Percentiles rank a stretch among this genome's conserved stretches.
Evolutionary conservation across 345 rosid genomes (phyloP).

Genomic region (Alliaria petiolata): DNA sequence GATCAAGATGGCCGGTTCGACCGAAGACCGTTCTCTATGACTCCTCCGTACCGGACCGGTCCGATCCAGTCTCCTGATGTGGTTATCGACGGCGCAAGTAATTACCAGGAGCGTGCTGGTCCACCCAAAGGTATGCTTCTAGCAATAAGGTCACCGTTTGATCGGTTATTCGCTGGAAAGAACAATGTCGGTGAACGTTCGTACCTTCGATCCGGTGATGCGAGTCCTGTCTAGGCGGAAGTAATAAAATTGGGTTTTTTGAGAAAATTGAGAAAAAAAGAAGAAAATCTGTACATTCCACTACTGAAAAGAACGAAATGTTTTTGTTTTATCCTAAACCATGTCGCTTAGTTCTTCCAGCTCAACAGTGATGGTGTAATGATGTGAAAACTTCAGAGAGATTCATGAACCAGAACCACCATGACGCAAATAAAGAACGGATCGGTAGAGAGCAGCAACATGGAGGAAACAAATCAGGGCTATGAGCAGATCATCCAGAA

Average conservation of each 20-base stretch:
- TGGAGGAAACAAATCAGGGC: conserved; percentile 62
- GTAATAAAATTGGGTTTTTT: neutral
- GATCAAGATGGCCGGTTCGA: conserved; percentile 34
- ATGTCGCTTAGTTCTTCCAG: neutral
- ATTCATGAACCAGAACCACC: conserved; percentile 62
- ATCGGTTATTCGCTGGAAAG: conserved; percentile 29
- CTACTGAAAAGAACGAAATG: no score
- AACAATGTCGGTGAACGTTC: conserved; percentile 46
- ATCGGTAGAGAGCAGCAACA: conserved; percentile 75
- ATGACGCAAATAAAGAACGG: conserved; percentile 68
- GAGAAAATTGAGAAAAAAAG: neutral
- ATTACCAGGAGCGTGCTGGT: conserved; percentile 29
- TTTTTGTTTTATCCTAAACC: no score
- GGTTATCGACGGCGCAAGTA: neutral
- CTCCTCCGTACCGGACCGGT: conserved; percentile 45
- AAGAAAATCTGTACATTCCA: neutral
- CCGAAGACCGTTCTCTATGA: conserved; percentile 35
- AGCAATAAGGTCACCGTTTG: conserved; percentile 38
- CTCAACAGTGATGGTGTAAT: neutral
- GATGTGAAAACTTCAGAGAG: conserved; percentile 10
- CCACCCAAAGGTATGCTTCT: conserved; percentile 35
- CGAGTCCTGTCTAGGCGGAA: conserved; percentile 27
- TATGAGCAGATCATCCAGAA: conserved; percentile 68
- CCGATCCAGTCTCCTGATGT: conserved; percentile 30
- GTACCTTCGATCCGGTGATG: conserved; percentile 37